These are phyloP conservation scores for Spathaspora sp. DNA, from an alignment of 1,139 yeast species.

Conservation along the genomic window DNA sequence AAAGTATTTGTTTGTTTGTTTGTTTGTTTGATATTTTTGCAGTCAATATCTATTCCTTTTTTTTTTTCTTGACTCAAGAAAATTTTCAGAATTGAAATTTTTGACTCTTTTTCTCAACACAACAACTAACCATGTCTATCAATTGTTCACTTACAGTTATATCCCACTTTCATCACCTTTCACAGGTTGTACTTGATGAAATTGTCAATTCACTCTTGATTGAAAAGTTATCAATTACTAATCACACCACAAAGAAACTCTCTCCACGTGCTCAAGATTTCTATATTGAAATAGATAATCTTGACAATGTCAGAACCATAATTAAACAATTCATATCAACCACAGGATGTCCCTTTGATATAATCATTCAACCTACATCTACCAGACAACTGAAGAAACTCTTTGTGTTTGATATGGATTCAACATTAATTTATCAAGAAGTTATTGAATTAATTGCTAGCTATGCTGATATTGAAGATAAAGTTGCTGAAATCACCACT, in stretches of 20 bases:
- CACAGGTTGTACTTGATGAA: not conserved
- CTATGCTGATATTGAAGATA: constrained; percentile 32
- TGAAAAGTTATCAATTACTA: constrained; percentile 5
- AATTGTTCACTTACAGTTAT: constrained; percentile 17
- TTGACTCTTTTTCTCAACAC: not conserved
- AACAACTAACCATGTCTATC: not conserved
- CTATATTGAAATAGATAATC: constrained; percentile 8
- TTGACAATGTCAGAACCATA: constrained; percentile 5
- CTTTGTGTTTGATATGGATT: constrained; percentile 96
- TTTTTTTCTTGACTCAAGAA: not conserved
- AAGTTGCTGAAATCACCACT: constrained; percentile 66
- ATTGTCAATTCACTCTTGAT: not conserved
- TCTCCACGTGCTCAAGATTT: constrained; percentile 23
- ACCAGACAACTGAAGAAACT: constrained; percentile 55
- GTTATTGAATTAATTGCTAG: constrained; percentile 93
- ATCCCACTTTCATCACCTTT: constrained; percentile 14
- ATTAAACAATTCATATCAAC: constrained; percentile 15
- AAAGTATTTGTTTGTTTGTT: not conserved
- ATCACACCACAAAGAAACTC: constrained; percentile 10
- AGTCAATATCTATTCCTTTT: not conserved
- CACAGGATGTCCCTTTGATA: constrained; percentile 22
- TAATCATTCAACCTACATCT: constrained; percentile 30
- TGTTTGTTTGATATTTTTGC: not conserved
- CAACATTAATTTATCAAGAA: constrained; percentile 93
- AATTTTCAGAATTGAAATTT: not conserved